Conservation (phyloP, 345 rosid species). For the Brassica juncea region DNA sequence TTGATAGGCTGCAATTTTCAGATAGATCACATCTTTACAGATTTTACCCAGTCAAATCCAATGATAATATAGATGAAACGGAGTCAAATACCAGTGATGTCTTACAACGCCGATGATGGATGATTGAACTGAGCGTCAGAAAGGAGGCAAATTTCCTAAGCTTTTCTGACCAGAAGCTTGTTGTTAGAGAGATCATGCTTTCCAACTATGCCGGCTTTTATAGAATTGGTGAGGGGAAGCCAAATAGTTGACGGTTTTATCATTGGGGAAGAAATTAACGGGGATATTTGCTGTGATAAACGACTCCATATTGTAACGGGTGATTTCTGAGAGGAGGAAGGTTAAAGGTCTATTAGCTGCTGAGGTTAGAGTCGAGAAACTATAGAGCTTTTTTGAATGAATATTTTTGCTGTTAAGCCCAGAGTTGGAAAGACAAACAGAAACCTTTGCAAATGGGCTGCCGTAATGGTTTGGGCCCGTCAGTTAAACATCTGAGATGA, state of each 20-base stretch:
- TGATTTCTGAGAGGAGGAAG: not conserved
- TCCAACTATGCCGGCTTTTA: slow-evolving; percentile 53
- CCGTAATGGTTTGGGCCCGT: no score
- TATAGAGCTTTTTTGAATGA: no score
- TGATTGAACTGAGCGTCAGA: slow-evolving; percentile 87
- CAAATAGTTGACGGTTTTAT: not conserved
- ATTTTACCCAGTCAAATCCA: slow-evolving; percentile 69
- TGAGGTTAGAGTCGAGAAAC: not conserved
- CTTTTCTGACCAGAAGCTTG: slow-evolving; percentile 73
- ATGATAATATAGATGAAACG: not conserved
- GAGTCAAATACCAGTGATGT: not conserved
- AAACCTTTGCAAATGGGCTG: no score
- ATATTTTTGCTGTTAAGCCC: no score
- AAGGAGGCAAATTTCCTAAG: slow-evolving; percentile 92
- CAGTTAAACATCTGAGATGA: no score
- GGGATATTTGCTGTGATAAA: not conserved
- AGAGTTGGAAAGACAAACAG: no score
- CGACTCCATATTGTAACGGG: not conserved
- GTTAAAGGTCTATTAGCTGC: not conserved
- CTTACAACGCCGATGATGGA: slow-evolving; percentile 83
- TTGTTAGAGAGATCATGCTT: slow-evolving; percentile 67
- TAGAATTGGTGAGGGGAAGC: not conserved
- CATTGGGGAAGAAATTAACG: not conserved
- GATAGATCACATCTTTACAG: slow-evolving; percentile 83
- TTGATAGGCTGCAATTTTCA: slow-evolving; percentile 89